phyloP scores from a whole-genome alignment of 768 basidiomycete genomes.

The Austroboletus eburneus region DNA sequence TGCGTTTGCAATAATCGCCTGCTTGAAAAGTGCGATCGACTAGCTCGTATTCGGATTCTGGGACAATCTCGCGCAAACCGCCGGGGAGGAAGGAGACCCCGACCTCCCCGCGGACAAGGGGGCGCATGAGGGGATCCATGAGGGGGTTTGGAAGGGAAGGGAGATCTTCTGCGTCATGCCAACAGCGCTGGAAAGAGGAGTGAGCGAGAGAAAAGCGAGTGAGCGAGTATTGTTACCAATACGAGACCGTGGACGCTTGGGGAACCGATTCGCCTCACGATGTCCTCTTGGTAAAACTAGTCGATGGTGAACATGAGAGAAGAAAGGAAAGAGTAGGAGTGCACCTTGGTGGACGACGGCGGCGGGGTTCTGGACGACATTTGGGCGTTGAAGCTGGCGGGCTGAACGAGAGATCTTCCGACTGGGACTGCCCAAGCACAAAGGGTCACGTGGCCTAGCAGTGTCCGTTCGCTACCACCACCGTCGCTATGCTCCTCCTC shows the following conservation, averaged over 20 bases:
- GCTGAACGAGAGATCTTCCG: not conserved
- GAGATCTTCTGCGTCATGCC: constrained; percentile 82
- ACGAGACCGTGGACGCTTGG: constrained; percentile 55
- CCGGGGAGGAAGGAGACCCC: constrained; percentile 66
- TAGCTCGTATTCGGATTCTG: constrained; percentile 63
- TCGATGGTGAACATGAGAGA: not conserved
- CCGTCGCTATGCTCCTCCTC: constrained; percentile 6
- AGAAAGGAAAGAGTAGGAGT: not conserved
- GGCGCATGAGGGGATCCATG: constrained; percentile 70
- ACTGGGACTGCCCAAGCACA: not conserved
- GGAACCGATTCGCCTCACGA: constrained; percentile 46
- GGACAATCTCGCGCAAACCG: constrained; percentile 61
- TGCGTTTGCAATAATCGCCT: constrained; percentile 81
- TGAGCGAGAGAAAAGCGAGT: constrained; percentile 5
- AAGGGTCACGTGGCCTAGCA: constrained; percentile 18
- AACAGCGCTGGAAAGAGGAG: constrained; percentile 60
- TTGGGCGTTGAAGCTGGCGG: constrained; percentile 7
- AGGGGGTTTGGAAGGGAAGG: constrained; percentile 38
- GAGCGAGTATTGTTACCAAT: constrained; percentile 42
- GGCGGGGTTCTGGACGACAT: constrained; percentile 27
- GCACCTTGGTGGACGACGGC: constrained; percentile 33
- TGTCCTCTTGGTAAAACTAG: constrained; percentile 67
- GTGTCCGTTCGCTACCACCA: not conserved
- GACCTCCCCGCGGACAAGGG: constrained; percentile 74
- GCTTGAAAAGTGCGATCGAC: constrained; percentile 73